Evolutionary conservation across 1,139 yeast genomes (phyloP).

Genomic region (Geotrichum carabidarum): DNA sequence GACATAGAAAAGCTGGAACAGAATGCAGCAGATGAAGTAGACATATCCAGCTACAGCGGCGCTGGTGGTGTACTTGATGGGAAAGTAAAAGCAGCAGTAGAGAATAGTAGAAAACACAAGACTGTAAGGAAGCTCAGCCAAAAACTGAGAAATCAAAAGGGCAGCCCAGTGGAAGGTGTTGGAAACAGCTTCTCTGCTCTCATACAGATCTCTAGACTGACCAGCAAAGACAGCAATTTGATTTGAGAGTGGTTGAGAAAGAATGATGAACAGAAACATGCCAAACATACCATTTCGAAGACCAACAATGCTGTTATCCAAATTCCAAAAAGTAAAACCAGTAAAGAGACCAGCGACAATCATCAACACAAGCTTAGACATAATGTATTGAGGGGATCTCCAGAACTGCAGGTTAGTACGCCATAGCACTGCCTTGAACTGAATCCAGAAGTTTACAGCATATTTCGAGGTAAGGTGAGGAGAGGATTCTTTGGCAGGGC

Average conservation of each 20-base stretch:
- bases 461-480: slow-evolving; percentile 23
- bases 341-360: slow-evolving; percentile 45
- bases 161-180: slow-evolving; percentile 64
- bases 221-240: slow-evolving; percentile 57
- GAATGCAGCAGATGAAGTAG: slow-evolving; percentile 49
- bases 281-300: slow-evolving; percentile 51
- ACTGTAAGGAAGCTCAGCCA: slow-evolving; percentile 55
- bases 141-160: slow-evolving; percentile 47
- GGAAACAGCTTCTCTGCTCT: slow-evolving; percentile 59
- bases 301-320: slow-evolving; percentile 46
- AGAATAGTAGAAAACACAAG: slow-evolving; percentile 48
- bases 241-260: slow-evolving; percentile 51
- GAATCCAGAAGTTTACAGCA: slow-evolving; percentile 35
- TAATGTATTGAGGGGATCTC: slow-evolving; percentile 37
- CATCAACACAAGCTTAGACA: slow-evolving; percentile 25
- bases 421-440: slow-evolving; percentile 35
- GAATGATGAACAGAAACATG: slow-evolving; percentile 47
- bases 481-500: slow-evolving; percentile 29
- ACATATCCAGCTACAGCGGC: slow-evolving; percentile 53
- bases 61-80: slow-evolving; percentile 45
- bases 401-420: slow-evolving; percentile 40
- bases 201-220: slow-evolving; percentile 51
- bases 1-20: slow-evolving; percentile 54
- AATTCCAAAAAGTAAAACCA: slow-evolving; percentile 53
- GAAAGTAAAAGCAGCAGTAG: slow-evolving; percentile 55